Base-by-base conservation (phyloP, 441 rosid species). In the Geranium incanum region DNA sequence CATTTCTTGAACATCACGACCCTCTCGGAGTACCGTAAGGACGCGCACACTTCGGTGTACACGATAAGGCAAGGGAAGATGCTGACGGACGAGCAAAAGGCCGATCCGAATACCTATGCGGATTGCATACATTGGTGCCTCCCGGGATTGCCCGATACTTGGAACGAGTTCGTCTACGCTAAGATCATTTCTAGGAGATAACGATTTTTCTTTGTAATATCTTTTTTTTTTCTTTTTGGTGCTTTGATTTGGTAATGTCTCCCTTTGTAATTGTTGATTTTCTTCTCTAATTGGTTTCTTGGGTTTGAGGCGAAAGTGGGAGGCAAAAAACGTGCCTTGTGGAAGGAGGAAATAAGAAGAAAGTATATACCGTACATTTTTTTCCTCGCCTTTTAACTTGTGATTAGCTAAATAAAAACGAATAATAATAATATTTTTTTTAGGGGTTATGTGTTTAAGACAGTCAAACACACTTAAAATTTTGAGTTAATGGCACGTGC, bases 71-170 rank as follows among this genome's bases (percentile, higher is more conserved):
- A 76, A 15, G 81, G 83, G 62, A 77, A 78, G 60, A 23, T 80
- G 65, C 74, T 79, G 13, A 74, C 79, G 12, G 71, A 36, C 0
- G 79, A 80, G 76, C 85, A 81, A 60, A 79, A 66, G 65, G 70
- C 76, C 0, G 78, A 82, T n/a, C 84, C 85, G 0, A 63, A 52
- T 0, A 78, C 0, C 11, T 81, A 74, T 64, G 88, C 88, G 0
- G 91, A 87, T 69, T 87, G 91, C 72, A 66, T 80, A 33, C 91
- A 87, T 18, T 87, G 91, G 89, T 85, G 89, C 74, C 86, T 87
- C n/a, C 91, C 89, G 9, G 91, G 91, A 0, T 68, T 87, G 8
- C 91, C 89, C 0, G 91, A 87, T 63, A 81, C 81, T 5, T 87
- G 91, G 89, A 87, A 87, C 28, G 83, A 84, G 80, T 72, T 87